Evolutionary conservation across 2,329 filamentous ascomycete species (phyloP).

Genomic region (Penicillium hordei): DNA sequence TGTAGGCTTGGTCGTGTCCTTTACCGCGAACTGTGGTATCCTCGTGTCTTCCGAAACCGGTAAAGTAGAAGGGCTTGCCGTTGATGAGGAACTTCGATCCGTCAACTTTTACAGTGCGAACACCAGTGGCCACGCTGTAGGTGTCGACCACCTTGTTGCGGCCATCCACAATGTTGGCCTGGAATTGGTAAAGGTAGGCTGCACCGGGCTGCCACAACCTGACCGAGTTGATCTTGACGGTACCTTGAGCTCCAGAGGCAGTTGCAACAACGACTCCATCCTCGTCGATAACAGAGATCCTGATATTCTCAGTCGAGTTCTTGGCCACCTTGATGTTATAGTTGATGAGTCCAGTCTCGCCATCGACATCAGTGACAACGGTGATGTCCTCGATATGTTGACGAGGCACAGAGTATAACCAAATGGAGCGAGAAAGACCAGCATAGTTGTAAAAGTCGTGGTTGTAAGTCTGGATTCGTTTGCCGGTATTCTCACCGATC

Average conservation of each 20-base stretch:
- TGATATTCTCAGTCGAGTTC: neutral
- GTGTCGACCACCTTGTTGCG: conserved; percentile 15
- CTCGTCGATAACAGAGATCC: neutral
- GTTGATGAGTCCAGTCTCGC: conserved; percentile 1
- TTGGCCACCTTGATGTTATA: neutral
- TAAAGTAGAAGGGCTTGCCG: conserved; percentile 31
- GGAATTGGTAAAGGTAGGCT: no score
- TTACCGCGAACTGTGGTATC: conserved; percentile 30
- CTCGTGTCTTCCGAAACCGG: conserved; percentile 33
- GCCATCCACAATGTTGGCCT: conserved; percentile 11
- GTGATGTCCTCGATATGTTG: conserved; percentile 26
- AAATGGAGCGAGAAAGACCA: conserved; percentile 32
- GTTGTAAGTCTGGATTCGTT: conserved; percentile 26
- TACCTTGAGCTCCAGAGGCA: conserved; percentile 10
- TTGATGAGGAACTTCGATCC: conserved; percentile 30
- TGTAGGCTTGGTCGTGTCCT: conserved; percentile 32
- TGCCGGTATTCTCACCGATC: conserved; percentile 13
- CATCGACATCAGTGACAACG: conserved; percentile 21
- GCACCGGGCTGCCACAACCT: conserved; percentile 25
- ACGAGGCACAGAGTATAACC: conserved; percentile 26
- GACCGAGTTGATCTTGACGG: conserved; percentile 15
- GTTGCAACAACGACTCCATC: neutral
- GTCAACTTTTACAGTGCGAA: conserved; percentile 23
- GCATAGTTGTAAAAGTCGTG: conserved; percentile 37
- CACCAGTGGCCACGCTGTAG: conserved; percentile 24